Conservation (phyloP, 371 early-diverging fungal species). For the Mucor mucedo region DNA sequence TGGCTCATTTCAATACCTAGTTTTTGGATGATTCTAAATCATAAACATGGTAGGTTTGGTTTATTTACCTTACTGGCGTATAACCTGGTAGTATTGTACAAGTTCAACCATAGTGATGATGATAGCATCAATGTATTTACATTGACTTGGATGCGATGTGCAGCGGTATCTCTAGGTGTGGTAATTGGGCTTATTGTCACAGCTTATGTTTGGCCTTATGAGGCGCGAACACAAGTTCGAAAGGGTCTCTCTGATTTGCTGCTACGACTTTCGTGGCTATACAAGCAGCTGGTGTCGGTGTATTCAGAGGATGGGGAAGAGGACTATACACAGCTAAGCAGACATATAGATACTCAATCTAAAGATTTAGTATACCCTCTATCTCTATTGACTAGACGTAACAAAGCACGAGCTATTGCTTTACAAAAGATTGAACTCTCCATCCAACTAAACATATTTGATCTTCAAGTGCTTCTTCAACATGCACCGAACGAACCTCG, state of each 20-base stretch:
- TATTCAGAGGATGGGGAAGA: slow-evolving; percentile 47
- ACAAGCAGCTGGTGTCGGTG: slow-evolving; percentile 69
- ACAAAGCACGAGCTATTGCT: slow-evolving; percentile 35
- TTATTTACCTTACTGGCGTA: slow-evolving; percentile 78
- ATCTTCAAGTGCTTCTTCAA: slow-evolving; percentile 61
- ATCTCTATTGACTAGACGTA: slow-evolving; percentile 24
- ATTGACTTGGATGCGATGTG: slow-evolving; percentile 68
- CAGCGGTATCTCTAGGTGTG: slow-evolving; percentile 74
- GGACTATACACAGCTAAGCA: not conserved
- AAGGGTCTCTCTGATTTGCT: slow-evolving; percentile 70
- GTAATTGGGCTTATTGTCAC: slow-evolving; percentile 51
- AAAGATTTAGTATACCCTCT: too few species aligned
- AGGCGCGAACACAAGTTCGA: slow-evolving; percentile 80
- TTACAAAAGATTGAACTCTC: slow-evolving; percentile 72
- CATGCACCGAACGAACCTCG: slow-evolving; percentile 85
- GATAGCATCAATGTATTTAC: slow-evolving; percentile 56
- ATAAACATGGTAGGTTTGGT: slow-evolving; percentile 75
- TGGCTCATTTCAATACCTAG: slow-evolving; percentile 75
- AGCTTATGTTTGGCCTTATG: slow-evolving; percentile 79
- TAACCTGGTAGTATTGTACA: slow-evolving; percentile 76
- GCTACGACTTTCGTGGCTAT: slow-evolving; percentile 68
- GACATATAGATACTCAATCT: too few species aligned
- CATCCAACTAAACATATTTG: slow-evolving; percentile 70
- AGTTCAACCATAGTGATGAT: slow-evolving; percentile 69
- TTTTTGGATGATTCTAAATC: slow-evolving; percentile 69